Evolutionary conservation across 148 eudicot species (phyloP).

Genomic region (Silene conica): DNA sequence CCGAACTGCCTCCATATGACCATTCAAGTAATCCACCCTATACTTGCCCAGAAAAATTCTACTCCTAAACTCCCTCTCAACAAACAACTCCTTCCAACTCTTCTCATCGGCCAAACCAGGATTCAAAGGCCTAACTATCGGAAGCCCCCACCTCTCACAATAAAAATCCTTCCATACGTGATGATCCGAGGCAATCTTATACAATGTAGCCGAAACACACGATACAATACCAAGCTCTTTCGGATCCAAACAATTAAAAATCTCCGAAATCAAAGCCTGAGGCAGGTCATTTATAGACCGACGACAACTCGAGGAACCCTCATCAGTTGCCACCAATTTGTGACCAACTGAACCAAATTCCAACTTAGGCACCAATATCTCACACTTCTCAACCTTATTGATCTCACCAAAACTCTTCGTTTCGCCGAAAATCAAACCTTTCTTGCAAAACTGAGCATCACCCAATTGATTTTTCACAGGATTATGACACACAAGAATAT

Average conservation of each 20-base stretch:
- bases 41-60: slow-evolving; percentile 71
- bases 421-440: slow-evolving; percentile 11
- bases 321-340: slow-evolving; percentile 31
- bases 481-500: slow-evolving; percentile 25
- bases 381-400: slow-evolving; percentile 32
- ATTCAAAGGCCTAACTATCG: slow-evolving; percentile 34
- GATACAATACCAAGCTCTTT: slow-evolving; percentile 89
- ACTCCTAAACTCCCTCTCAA: slow-evolving; percentile 84
- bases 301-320: slow-evolving; percentile 23
- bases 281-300: slow-evolving; percentile 80
- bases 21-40: slow-evolving; percentile 57
- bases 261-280: slow-evolving; percentile 67
- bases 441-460: slow-evolving; percentile 23
- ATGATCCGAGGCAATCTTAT: slow-evolving; percentile 74
- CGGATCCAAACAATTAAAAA: slow-evolving; percentile 81
- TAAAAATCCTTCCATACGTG: slow-evolving; percentile 86
- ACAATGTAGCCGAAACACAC: slow-evolving; percentile 64
- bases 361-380: slow-evolving; percentile 16
- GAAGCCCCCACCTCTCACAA: slow-evolving; percentile 91
- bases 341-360: slow-evolving; percentile 26
- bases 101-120: slow-evolving; percentile 50
- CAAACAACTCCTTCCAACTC: slow-evolving; percentile 91
- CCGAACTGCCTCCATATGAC: slow-evolving; percentile 74
- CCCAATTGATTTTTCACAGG: slow-evolving; percentile 30
- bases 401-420: slow-evolving; percentile 18